Percentiles rank a stretch among this genome's conserved stretches.
These are phyloP conservation scores for sorghum (Sorghum bicolor) DNA, from an alignment of 176 grass and related monocot species.

Conservation along the genomic window DNA sequence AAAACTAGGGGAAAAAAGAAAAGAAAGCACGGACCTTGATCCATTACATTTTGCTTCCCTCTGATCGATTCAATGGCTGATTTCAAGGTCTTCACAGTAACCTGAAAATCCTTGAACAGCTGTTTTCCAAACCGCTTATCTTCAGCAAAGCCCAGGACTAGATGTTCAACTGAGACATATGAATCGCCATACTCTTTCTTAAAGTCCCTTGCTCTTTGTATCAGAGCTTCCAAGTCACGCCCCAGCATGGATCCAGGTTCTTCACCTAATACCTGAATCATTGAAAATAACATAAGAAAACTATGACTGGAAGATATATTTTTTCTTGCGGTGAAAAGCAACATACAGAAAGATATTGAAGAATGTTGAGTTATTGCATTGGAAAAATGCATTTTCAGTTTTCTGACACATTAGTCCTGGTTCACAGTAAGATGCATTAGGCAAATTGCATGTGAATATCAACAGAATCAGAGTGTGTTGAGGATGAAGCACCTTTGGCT, in stretches of 20 bases:
- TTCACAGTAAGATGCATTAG: not conserved
- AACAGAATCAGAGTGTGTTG: not conserved
- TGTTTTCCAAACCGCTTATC: constrained; percentile 93
- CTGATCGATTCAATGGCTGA: constrained; percentile 78
- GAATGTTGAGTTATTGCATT: not conserved
- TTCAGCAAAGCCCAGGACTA: constrained; percentile 82
- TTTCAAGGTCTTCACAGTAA: constrained; percentile 70
- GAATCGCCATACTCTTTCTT: constrained; percentile 95
- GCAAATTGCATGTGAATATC: not conserved
- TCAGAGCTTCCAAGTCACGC: constrained; percentile 84
- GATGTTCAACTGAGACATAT: constrained; percentile 92
- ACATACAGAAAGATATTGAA: not conserved
- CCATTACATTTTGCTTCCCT: constrained; percentile 89
- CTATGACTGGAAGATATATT: not conserved
- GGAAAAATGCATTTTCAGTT: not conserved
- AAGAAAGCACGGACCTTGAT: constrained; percentile 61
- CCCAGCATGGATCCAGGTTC: constrained; percentile 91
- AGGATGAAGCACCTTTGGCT: constrained; percentile 72
- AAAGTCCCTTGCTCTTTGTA: constrained; percentile 81
- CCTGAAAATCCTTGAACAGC: constrained; percentile 89
- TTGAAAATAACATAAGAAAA: not conserved
- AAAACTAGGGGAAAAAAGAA: not conserved
- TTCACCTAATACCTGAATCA: constrained; percentile 81
- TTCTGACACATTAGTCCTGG: not conserved
- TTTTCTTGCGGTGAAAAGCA: not conserved